These are phyloP conservation scores for Endothia cerciana DNA, from an alignment of 2,329 filamentous ascomycete species.

Conservation along the genomic window DNA sequence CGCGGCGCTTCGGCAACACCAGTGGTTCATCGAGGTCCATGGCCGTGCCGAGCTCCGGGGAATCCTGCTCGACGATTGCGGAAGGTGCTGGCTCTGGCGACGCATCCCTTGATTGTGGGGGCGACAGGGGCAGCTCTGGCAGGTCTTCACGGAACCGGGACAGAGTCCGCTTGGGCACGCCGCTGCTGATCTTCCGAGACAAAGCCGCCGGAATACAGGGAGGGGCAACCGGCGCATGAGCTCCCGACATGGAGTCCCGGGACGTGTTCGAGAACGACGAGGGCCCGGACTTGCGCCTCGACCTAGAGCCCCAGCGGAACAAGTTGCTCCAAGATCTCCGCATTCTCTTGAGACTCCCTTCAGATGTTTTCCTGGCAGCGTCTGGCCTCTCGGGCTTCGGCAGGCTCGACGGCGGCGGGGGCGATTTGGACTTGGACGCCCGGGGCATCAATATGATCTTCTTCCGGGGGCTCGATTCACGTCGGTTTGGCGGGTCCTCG, in stretches of 20 bases:
- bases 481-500: constrained; percentile 31
- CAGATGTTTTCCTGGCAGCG: constrained; percentile 57
- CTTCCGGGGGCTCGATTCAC: constrained; percentile 40
- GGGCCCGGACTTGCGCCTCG: constrained; percentile 59
- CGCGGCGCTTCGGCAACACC: constrained; percentile 32
- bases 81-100: constrained; percentile 65
- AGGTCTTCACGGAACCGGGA: constrained; percentile 93
- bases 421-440: constrained; percentile 55
- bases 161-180: constrained; percentile 74
- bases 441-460: constrained; percentile 49
- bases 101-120: constrained; percentile 78
- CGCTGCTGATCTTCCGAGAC: constrained; percentile 43
- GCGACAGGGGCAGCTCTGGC: constrained; percentile 83
- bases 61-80: constrained; percentile 33
- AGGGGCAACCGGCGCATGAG: constrained; percentile 38
- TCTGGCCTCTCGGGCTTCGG: constrained; percentile 54
- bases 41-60: constrained; percentile 28
- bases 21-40: constrained; percentile 36
- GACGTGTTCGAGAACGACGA: constrained; percentile 93
- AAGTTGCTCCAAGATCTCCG: constrained; percentile 68
- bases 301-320: constrained; percentile 70
- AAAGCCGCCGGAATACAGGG: constrained; percentile 36
- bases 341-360: constrained; percentile 51
- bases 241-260: constrained; percentile 75
- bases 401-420: constrained; percentile 44